Evolutionary conservation across 208 protist species (phyloP), one percentile per base, ranked within the genome.

Genomic region (Wallacemonas collosoma): DNA sequence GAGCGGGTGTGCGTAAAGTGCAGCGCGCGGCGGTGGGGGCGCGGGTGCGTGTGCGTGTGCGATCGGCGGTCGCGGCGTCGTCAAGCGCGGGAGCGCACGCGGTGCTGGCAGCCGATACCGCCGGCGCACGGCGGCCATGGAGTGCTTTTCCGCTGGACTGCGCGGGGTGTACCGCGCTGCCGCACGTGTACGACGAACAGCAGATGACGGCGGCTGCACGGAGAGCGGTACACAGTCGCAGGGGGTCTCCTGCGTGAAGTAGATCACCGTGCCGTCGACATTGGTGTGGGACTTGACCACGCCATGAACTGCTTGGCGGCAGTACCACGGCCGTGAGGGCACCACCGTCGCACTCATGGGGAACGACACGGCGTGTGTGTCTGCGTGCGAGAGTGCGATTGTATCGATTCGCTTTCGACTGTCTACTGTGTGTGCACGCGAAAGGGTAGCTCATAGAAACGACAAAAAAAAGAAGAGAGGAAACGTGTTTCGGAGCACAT

Each of bases 251-350:
- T 67, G 67, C 3, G 71, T 68, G 3, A 72, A 73, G 66, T 86
- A 90, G 57, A 87, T n/a, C 8, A 60, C 71, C 0, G 76, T 85
- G 62, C 85, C 85, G 57, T 87, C 82, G 14, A 85, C 57, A 56
- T 80, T 82, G 6, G 55, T 73, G 58, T 73, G 62, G 26, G 63
- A 60, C 14, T 72, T 36, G 12, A 84, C 17, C 39, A 72, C 68
- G 50, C 82, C 85, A 65, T 90, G 85, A 2, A 83, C 44, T 36
- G 60, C 60, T 68, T 77, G 67, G 58, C 75, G 80, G 55, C 80
- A 83, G 75, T 86, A 86, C 81, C 75, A 79, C 71, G 85, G 85
- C 36, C 55, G 41, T 15, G 45, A 50, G 45, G 45, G 12, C 45
- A 12, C 45, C 45, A 12, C 45, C 8, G 12, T 6, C 45, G 45